phyloP scores from a whole-genome alignment of 257 asterid genomes.

The Euphrasia confusa region DNA sequence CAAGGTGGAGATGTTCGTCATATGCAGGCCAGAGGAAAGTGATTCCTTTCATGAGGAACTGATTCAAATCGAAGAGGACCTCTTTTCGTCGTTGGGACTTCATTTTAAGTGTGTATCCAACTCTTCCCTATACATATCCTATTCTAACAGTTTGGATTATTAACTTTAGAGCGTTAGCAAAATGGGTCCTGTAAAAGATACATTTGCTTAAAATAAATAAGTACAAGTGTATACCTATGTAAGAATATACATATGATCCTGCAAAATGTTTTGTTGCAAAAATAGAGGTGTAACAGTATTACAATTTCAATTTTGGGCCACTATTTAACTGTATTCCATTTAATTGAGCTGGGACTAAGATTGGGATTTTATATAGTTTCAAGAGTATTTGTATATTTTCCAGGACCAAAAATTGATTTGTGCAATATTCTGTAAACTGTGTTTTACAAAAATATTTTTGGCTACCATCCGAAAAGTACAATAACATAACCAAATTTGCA shows the following conservation, averaged over 20 bases:
- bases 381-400: background rate
- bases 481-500: background rate
- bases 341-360: background rate
- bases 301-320: background rate
- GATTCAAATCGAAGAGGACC: constrained; percentile 71
- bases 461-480: no score
- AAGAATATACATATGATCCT: background rate
- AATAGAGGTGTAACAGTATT: background rate
- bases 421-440: background rate
- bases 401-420: background rate
- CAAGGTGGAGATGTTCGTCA: constrained; percentile 96
- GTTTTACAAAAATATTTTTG: no score
- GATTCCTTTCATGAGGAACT: constrained; percentile 69
- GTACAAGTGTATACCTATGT: background rate
- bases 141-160: background rate
- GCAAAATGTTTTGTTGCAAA: background rate
- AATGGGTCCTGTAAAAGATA: background rate
- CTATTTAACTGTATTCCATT: background rate
- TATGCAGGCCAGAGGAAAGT: constrained; percentile 90
- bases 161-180: background rate
- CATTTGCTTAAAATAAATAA: background rate
- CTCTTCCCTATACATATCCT: background rate
- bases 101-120: constrained; percentile 65
- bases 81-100: constrained; percentile 79
- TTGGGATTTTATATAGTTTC: background rate